These are phyloP conservation scores for Lepidium aucheri DNA, from an alignment of 345 rosid genomes.

Conservation along the genomic window DNA sequence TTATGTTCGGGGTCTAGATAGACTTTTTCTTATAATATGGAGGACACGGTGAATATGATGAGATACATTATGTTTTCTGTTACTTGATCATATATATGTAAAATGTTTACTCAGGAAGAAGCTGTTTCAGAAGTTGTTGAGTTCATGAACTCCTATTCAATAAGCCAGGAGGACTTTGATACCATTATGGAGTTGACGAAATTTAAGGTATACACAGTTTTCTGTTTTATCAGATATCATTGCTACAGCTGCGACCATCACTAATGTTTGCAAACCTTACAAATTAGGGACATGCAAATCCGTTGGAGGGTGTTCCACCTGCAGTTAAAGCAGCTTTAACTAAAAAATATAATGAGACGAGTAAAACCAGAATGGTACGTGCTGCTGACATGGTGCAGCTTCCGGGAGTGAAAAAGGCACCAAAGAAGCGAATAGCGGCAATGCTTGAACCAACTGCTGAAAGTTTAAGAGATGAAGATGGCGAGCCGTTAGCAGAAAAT, in stretches of 20 bases:
- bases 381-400: slow-evolving; percentile 81
- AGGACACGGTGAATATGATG: neutral
- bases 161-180: slow-evolving; percentile 83
- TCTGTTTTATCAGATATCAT: neutral
- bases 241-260: neutral
- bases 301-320: slow-evolving; percentile 76
- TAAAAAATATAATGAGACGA: slow-evolving; percentile 66
- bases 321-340: slow-evolving; percentile 89
- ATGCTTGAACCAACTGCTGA: slow-evolving; percentile 66
- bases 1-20: neutral
- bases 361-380: slow-evolving; percentile 66
- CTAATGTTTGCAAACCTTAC: slow-evolving; percentile 1
- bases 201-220: slow-evolving; percentile 48
- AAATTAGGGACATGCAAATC: slow-evolving; percentile 65
- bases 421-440: slow-evolving; percentile 74
- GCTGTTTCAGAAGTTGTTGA: slow-evolving; percentile 82
- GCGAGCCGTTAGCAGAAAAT: slow-evolving; percentile 37
- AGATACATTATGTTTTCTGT: neutral
- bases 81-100: neutral
- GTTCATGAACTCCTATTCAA: slow-evolving; percentile 83
- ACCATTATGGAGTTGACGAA: slow-evolving; percentile 70
- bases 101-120: slow-evolving; percentile 56
- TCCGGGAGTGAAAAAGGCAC: slow-evolving; percentile 78
- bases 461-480: slow-evolving; percentile 55
- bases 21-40: neutral